Percentiles rank a stretch among this genome's conserved stretches.
These are phyloP conservation scores for Cydonia oblonga DNA, from an alignment of 331 rosid genomes.

Conservation along the genomic window DNA sequence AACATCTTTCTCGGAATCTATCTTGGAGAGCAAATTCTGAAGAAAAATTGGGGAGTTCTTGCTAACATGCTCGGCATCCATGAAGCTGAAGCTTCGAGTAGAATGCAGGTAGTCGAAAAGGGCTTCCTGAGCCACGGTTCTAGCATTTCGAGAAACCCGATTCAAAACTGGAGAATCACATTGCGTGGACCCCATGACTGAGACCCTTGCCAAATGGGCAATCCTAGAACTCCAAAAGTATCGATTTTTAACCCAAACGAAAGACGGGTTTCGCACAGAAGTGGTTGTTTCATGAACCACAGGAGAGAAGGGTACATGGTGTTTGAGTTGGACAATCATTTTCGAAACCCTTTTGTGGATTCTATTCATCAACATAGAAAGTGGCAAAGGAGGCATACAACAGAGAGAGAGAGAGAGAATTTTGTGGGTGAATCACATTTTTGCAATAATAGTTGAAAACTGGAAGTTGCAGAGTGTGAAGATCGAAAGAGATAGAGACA, in stretches of 20 bases:
- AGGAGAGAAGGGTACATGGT: constrained; percentile 12
- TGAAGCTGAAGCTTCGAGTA: constrained; percentile 44
- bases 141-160: constrained; percentile 26
- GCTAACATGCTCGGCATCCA: constrained; percentile 58
- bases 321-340: constrained; percentile 36
- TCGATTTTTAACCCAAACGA: constrained; percentile 13
- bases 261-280: constrained; percentile 17
- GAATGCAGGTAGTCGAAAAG: constrained; percentile 55
- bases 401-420: not conserved
- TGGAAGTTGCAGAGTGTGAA: not conserved
- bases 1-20: constrained; percentile 26
- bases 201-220: constrained; percentile 3
- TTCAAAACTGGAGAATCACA: not conserved
- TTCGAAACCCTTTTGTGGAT: constrained; percentile 7
- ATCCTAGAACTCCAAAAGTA: constrained; percentile 13
- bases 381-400: not conserved
- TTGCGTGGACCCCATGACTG: constrained; percentile 4
- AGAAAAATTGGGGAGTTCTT: constrained; percentile 53
- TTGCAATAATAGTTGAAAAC: not conserved
- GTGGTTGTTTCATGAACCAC: constrained; percentile 11
- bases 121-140: constrained; percentile 34
- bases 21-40: constrained; percentile 24
- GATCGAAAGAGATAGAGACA: not conserved
- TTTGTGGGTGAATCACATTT: not conserved
- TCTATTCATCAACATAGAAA: constrained; percentile 21